A percentile compares a stretch with the other conserved stretches of the same genome.
Evolutionary conservation across 2,329 filamentous ascomycete genomes (phyloP).

Genomic region (Metarhizium sp.): DNA sequence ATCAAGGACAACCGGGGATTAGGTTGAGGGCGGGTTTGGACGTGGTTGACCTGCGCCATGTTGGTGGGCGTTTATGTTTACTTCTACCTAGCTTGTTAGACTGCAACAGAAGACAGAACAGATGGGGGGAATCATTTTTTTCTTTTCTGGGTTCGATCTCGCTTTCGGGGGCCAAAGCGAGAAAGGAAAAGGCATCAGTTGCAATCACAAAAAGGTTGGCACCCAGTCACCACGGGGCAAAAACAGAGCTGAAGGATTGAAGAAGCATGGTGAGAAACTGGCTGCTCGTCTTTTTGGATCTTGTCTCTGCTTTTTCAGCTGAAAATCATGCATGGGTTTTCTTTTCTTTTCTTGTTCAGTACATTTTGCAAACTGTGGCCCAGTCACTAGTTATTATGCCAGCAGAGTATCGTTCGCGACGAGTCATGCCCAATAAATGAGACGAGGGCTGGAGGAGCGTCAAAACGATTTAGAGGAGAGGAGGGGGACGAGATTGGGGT

Average conservation of each 20-base stretch:
- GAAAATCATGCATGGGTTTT: background rate
- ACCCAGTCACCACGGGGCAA: conserved; percentile 3
- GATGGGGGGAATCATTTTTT: background rate
- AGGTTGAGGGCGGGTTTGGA: conserved; percentile 1
- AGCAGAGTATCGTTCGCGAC: conserved; percentile 7
- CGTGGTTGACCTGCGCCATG: conserved; percentile 5
- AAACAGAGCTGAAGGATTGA: background rate
- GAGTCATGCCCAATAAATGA: conserved; percentile 7
- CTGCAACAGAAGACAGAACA: background rate
- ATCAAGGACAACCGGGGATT: conserved; percentile 33
- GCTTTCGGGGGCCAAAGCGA: conserved; percentile 4
- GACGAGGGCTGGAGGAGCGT: background rate
- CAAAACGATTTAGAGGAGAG: background rate
- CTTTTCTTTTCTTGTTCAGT: background rate
- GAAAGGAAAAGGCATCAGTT: conserved; percentile 1
- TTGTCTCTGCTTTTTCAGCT: background rate
- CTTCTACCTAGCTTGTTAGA: conserved; percentile 6
- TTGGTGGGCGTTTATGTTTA: conserved; percentile 8
- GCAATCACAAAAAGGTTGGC: conserved; percentile 4
- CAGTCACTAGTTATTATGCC: conserved; percentile 6
- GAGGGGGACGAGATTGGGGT: background rate
- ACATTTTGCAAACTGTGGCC: conserved; percentile 8
- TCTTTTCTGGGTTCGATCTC: background rate
- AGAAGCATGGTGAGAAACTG: background rate
- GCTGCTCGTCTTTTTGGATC: conserved; percentile 3